These are phyloP conservation scores for Begonia fuchsioides DNA, from an alignment of 306 rosid species.

Conservation along the genomic window DNA sequence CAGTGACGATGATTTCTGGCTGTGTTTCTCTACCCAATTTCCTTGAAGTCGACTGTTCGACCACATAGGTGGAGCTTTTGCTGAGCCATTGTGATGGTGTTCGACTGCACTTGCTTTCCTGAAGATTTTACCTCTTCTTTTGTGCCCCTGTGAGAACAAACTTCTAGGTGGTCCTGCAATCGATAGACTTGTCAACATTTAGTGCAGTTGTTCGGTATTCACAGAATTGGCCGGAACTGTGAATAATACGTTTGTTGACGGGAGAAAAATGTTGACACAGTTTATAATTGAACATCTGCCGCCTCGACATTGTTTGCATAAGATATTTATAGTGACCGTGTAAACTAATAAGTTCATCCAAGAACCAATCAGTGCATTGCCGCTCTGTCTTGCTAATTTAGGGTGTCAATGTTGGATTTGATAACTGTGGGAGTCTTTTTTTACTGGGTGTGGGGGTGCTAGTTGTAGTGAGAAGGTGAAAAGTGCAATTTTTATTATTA, in stretches of 20 bases:
- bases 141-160: constrained; percentile 6
- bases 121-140: constrained; percentile 12
- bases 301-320: no score
- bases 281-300: no score
- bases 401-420: neutral
- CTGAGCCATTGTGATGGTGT: constrained; percentile 5
- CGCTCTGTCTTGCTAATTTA: neutral
- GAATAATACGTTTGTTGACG: no score
- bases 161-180: no score
- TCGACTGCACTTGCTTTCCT: constrained; percentile 7
- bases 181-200: neutral
- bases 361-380: neutral
- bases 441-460: neutral
- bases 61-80: constrained; percentile 20
- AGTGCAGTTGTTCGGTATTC: no score
- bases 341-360: neutral
- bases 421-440: no score
- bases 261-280: no score
- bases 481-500: constrained; percentile 14
- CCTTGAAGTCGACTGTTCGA: constrained; percentile 42
- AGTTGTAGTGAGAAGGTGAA: constrained; percentile 40
- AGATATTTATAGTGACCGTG: no score
- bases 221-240: neutral
- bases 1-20: constrained; percentile 35
- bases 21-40: constrained; percentile 29